Conservation (phyloP, 1,284 basidiomycete species). For the Heterobasidion irregulare region DNA sequence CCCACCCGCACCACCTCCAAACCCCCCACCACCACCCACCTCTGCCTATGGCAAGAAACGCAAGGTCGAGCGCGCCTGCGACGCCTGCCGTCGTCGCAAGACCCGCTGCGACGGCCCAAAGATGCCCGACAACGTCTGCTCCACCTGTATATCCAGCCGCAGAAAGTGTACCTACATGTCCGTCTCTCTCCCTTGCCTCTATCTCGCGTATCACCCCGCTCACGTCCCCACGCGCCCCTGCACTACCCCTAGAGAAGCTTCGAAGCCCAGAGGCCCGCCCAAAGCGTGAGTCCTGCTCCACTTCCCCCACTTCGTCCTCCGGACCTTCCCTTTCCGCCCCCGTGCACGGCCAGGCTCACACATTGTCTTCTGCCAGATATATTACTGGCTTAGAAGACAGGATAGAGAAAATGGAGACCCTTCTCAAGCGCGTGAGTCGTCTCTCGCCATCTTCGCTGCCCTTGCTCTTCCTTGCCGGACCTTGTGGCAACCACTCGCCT, state of each 20-base stretch:
- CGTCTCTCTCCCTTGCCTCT: conserved; percentile 18
- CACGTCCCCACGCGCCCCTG: background rate
- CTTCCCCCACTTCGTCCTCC: conserved; percentile 8
- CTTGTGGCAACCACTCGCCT: too few relatives aligned
- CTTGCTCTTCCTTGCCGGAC: too few relatives aligned
- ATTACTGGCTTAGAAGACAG: conserved; percentile 72
- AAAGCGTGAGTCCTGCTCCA: conserved; percentile 55
- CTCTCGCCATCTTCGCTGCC: background rate
- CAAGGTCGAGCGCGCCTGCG: conserved; percentile 64
- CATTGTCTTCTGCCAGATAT: conserved; percentile 37
- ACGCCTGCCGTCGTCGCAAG: conserved; percentile 59
- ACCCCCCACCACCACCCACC: background rate
- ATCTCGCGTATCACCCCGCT: conserved; percentile 4
- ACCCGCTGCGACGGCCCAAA: conserved; percentile 64
- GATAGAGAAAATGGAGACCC: conserved; percentile 60
- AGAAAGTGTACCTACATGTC: conserved; percentile 70
- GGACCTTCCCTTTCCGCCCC: background rate
- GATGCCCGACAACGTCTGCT: conserved; percentile 53
- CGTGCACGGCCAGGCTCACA: background rate
- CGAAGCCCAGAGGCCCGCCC: conserved; percentile 76
- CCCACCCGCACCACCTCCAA: background rate
- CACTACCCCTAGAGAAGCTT: conserved; percentile 46
- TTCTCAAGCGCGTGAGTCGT: conserved; percentile 57
- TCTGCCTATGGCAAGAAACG: conserved; percentile 31
- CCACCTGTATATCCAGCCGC: conserved; percentile 61